These are phyloP conservation scores for Pyracantha coccinea DNA, from an alignment of 331 rosid species.

Conservation along the genomic window DNA sequence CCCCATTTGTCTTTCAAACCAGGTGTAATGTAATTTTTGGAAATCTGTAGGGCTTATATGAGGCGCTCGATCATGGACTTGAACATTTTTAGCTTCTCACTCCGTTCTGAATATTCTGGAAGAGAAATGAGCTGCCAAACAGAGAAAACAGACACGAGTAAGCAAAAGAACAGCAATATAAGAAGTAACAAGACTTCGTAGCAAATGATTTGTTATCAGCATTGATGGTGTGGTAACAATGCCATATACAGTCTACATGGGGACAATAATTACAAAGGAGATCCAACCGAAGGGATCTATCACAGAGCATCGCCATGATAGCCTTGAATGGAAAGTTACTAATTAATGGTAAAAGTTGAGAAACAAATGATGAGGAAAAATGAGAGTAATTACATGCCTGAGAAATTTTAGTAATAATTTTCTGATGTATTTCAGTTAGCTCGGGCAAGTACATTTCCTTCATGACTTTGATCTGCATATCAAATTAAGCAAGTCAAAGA, in stretches of 20 bases:
- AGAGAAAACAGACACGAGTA: not conserved
- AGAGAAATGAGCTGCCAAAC: no score
- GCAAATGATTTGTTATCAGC: not conserved
- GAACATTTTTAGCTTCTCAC: no score
- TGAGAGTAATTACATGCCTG: conserved; percentile 34
- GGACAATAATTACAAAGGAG: not conserved
- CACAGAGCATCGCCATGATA: not conserved
- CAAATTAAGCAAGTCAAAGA: conserved; percentile 11
- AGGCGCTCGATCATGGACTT: no score
- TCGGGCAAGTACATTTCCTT: conserved; percentile 53
- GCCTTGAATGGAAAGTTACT: not conserved
- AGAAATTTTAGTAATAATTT: conserved; percentile 37
- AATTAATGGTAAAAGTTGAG: not conserved
- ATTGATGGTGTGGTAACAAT: not conserved
- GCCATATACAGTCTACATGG: not conserved
- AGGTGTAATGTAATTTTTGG: no score
- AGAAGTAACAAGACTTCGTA: not conserved
- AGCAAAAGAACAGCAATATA: not conserved
- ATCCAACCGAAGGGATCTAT: not conserved
- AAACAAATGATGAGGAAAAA: not conserved
- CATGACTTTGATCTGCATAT: conserved; percentile 58
- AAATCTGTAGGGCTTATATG: no score
- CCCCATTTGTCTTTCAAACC: no score
- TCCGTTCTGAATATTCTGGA: no score
- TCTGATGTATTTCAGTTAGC: conserved; percentile 49